phyloP scores from a whole-genome alignment of 2,329 filamentous ascomycete species.

The Hypoxylon sp. region DNA sequence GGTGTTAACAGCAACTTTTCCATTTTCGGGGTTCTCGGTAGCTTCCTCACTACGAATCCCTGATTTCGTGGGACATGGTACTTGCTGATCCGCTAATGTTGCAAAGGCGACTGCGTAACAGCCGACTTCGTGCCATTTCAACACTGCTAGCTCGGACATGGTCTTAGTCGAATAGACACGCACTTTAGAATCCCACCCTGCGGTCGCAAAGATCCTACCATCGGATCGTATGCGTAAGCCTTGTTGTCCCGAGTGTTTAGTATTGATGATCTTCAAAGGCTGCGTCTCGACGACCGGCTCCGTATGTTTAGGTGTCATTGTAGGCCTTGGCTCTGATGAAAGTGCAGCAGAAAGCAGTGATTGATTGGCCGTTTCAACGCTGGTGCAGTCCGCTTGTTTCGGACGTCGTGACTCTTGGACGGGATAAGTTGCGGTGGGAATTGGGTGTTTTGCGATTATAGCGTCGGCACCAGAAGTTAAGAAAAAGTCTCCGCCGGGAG shows the following conservation, averaged over 20 bases:
- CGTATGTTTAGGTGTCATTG: slow-evolving; percentile 29
- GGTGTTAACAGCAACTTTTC: not conserved
- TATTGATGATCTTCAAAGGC: slow-evolving; percentile 74
- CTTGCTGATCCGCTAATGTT: slow-evolving; percentile 49
- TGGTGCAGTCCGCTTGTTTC: slow-evolving; percentile 11
- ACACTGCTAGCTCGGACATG: slow-evolving; percentile 87
- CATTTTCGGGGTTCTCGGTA: slow-evolving; percentile 22
- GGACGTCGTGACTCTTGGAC: slow-evolving; percentile 35
- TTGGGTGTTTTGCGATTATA: slow-evolving; percentile 79
- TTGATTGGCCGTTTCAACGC: slow-evolving; percentile 1
- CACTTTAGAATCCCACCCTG: slow-evolving; percentile 88
- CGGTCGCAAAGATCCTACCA: slow-evolving; percentile 85
- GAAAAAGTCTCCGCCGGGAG: slow-evolving; percentile 67
- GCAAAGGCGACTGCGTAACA: slow-evolving; percentile 86
- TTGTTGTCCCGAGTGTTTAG: slow-evolving; percentile 93
- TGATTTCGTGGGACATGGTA: slow-evolving; percentile 5
- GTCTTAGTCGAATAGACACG: slow-evolving; percentile 85
- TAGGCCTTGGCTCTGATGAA: slow-evolving; percentile 37
- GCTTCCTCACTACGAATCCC: slow-evolving; percentile 9
- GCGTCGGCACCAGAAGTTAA: slow-evolving; percentile 88
- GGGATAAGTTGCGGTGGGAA: slow-evolving; percentile 57
- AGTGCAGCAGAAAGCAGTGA: slow-evolving; percentile 52
- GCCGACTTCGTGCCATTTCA: slow-evolving; percentile 94
- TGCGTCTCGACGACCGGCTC: slow-evolving; percentile 51
- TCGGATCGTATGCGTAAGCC: slow-evolving; percentile 81